Percentiles rank a stretch among this genome's conserved stretches.
phyloP scores from a whole-genome alignment of 2,329 filamentous ascomycete genomes.

The Amauroascus verrucosus region DNA sequence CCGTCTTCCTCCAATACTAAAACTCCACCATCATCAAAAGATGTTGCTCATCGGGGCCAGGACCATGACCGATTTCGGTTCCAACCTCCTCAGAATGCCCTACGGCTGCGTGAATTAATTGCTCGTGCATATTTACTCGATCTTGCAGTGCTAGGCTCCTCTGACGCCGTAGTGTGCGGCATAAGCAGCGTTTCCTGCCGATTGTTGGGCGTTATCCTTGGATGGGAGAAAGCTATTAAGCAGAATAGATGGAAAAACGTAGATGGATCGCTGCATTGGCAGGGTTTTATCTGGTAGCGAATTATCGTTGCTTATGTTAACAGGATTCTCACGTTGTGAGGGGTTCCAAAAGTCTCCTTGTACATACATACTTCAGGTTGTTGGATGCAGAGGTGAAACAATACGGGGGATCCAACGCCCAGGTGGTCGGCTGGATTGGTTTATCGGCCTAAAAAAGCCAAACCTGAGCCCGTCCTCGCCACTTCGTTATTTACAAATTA shows the following conservation, averaged over 20 bases:
- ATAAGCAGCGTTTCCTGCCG: conserved; percentile 57
- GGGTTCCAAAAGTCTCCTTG: too few relatives aligned
- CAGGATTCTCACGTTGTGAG: too few relatives aligned
- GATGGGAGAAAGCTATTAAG: conserved; percentile 57
- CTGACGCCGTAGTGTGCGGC: conserved; percentile 63
- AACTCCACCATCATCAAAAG: neutral
- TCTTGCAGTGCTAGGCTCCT: conserved; percentile 58
- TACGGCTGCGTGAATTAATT: conserved; percentile 60
- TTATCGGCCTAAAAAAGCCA: too few relatives aligned
- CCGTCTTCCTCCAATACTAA: conserved; percentile 6
- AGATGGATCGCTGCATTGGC: conserved; percentile 60
- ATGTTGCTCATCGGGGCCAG: neutral
- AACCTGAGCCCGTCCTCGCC: too few relatives aligned
- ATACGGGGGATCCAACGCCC: too few relatives aligned
- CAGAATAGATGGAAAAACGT: conserved; percentile 58
- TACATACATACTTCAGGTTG: too few relatives aligned
- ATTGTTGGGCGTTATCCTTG: conserved; percentile 74
- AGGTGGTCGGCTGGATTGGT: too few relatives aligned
- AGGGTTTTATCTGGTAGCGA: conserved; percentile 27
- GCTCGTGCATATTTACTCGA: conserved; percentile 76
- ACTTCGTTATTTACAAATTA: too few relatives aligned
- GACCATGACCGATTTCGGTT: conserved; percentile 18
- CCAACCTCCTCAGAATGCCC: conserved; percentile 36
- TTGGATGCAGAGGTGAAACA: too few relatives aligned
- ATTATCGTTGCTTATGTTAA: neutral